Base-by-base conservation (phyloP, 306 rosid genomes). In the Abrus precatorius region DNA sequence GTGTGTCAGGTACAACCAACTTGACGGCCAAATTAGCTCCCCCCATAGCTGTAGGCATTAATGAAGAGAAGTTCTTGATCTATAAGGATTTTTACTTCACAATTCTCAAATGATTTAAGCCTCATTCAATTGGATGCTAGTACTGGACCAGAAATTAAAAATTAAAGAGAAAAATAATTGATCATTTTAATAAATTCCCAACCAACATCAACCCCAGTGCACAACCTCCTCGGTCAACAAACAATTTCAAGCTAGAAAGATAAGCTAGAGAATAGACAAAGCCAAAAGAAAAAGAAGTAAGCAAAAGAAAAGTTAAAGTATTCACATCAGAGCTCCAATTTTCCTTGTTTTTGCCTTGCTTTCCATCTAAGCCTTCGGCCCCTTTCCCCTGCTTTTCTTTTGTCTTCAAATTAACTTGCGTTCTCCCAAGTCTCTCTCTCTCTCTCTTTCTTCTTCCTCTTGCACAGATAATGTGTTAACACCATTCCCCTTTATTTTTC, bases 141-240 rank as follows among this genome's bases (percentile, higher is more conserved):
- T 12, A 56, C 20, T 49, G 34, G 27, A 44, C 66, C 40, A 36
- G 1, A 45, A 47, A 20, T 20, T 20, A 20, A 34, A 50, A 60
- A 72, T 3, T 43, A 30, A 5, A 29, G 28, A 40, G 2, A 9
- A 38, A 81, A 86, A 56, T 88, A 80, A 75, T 84, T 85, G 10
- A 85, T 87, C 70, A 83, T 83, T 84, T 89, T 81, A 83, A 79
- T 84, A 76, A 92, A 85, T 87, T 86, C 90, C 88, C 88, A 86
- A 84, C 89, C 82, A 89, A 85, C 91, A 69, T 64, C 80, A 64
- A 9, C 63, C 38, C 69, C 79, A 41, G 50, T 49, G 45, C 65
- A 64, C 49, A 57, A 47, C 52, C 44, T 52, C 32, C 80, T 75
- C 82, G 74, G 95, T 90, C 92, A 88, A 87, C 87, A 83, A 86